phyloP scores from a whole-genome alignment of 768 basidiomycete genomes.

The Kwoniella sp. region DNA sequence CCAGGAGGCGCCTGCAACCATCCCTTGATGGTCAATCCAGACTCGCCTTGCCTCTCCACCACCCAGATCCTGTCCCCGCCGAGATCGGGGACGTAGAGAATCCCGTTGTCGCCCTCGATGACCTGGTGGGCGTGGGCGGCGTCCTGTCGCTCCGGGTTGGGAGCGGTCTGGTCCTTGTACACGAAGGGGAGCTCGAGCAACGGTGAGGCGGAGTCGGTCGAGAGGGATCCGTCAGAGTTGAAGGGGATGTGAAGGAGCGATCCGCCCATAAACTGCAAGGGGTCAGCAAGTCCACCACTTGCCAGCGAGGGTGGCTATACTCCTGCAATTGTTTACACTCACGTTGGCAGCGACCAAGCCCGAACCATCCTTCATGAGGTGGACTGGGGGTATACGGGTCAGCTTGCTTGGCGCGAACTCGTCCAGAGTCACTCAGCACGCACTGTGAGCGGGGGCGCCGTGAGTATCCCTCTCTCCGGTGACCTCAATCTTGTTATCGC shows the following conservation, averaged over 20 bases:
- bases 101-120: constrained; percentile 51
- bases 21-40: constrained; percentile 56
- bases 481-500: constrained; percentile 55
- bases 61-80: constrained; percentile 65
- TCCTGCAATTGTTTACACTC: too few species aligned
- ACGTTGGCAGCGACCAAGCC: constrained; percentile 71
- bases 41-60: constrained; percentile 54
- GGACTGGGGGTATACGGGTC: constrained; percentile 63
- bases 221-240: constrained; percentile 46
- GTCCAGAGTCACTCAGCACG: background rate
- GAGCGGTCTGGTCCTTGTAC: constrained; percentile 55
- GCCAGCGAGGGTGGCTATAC: too few species aligned
- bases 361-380: constrained; percentile 58
- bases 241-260: constrained; percentile 60
- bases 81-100: constrained; percentile 27
- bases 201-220: constrained; percentile 24
- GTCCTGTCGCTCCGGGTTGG: constrained; percentile 54
- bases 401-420: background rate
- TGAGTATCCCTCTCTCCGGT: constrained; percentile 29
- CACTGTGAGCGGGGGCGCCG: constrained; percentile 42
- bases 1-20: constrained; percentile 53
- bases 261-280: constrained; percentile 66
- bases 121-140: constrained; percentile 28
- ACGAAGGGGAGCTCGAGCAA: constrained; percentile 48
- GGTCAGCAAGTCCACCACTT: background rate